A percentile compares a stretch with the other conserved stretches of the same genome.
Conservation (phyloP, 306 rosid genomes). For the Dryas drummondii region DNA sequence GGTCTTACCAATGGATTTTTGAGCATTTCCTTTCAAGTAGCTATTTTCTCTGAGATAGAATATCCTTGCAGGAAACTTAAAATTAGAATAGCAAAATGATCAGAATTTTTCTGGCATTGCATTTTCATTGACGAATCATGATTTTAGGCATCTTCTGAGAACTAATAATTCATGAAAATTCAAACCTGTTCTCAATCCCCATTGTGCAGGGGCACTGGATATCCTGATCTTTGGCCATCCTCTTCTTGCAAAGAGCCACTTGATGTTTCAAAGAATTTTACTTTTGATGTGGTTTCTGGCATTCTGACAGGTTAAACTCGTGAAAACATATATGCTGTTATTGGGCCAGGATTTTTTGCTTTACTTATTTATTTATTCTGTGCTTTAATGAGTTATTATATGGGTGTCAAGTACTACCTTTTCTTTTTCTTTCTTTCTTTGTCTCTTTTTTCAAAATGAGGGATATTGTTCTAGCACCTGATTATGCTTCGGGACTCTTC, state of each 20-base stretch:
- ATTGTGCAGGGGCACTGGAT: conserved; percentile 80
- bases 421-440: not conserved
- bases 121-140: not conserved
- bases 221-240: conserved; percentile 97
- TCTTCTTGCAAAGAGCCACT: conserved; percentile 84
- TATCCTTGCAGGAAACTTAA: not conserved
- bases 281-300: conserved; percentile 82
- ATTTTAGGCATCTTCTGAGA: not conserved
- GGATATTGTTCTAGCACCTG: not conserved
- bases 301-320: conserved; percentile 73
- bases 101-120: not conserved
- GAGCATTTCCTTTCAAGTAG: conserved; percentile 4
- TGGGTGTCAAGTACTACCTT: not conserved
- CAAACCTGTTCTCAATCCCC: conserved; percentile 15
- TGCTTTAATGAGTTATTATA: not conserved
- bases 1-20: not conserved
- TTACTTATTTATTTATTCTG: not conserved
- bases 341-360: not conserved
- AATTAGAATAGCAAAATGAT: not conserved
- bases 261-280: conserved; percentile 76
- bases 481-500: not conserved
- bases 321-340: conserved; percentile 16
- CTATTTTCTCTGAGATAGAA: conserved; percentile 3
- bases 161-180: not conserved
- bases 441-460: not conserved